Conservation (phyloP, 139 green algal species). For the Micromonas commoda region DNA sequence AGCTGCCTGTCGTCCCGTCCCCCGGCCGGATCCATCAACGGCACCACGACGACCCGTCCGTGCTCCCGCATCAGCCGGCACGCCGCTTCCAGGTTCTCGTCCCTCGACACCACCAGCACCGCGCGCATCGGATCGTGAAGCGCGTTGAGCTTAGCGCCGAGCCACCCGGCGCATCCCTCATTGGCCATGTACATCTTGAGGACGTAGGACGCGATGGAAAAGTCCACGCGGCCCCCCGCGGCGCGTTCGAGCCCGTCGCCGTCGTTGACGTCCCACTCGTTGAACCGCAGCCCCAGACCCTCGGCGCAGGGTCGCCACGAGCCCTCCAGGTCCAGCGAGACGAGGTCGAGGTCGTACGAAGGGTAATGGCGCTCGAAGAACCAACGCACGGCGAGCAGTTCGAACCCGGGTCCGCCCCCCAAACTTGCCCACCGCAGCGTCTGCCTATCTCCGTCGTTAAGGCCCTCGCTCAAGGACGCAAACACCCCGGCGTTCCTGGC, state of each 20-base stretch:
- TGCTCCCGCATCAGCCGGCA: not conserved
- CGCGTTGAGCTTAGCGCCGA: not conserved
- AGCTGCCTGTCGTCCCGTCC: conserved; percentile 16
- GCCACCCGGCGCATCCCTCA: not conserved
- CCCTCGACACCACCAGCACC: conserved; percentile 4
- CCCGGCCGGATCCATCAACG: conserved; percentile 3
- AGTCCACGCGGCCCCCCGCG: not conserved
- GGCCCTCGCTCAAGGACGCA: not conserved
- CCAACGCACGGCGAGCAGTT: conserved; percentile 3
- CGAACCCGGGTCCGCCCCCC: conserved; percentile 21
- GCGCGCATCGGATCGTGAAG: not conserved
- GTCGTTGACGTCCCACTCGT: conserved; percentile 10
- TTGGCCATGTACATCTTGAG: conserved; percentile 21
- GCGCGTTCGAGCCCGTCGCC: not conserved
- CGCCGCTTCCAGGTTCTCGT: conserved; percentile 2
- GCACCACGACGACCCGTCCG: not conserved
- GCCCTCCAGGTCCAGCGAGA: conserved; percentile 10
- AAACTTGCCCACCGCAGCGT: conserved; percentile 11
- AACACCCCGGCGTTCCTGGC: not conserved
- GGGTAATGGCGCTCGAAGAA: conserved; percentile 5
- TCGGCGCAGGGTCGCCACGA: not conserved
- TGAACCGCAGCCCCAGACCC: conserved; percentile 5
- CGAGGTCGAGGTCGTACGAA: not conserved
- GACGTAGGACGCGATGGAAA: conserved; percentile 8
- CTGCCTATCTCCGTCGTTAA: not conserved